A percentile compares a stretch with the other conserved stretches of the same genome.
Conservation (phyloP, 1,284 basidiomycete genomes). For the Tranzscheliella williamsii region DNA sequence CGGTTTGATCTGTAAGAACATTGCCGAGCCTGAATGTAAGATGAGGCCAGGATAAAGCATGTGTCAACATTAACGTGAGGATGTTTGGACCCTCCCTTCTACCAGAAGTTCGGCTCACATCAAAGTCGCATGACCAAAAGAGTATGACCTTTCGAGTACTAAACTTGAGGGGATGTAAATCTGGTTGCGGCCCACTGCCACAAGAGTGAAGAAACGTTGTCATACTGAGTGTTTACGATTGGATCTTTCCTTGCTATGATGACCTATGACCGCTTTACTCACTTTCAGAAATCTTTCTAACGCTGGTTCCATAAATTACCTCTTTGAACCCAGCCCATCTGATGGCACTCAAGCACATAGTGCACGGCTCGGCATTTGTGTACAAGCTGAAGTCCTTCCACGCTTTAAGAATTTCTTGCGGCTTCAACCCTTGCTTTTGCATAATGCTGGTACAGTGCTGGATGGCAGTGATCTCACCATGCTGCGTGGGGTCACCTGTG, state of each 20-base stretch:
- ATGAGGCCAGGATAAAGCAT: no score
- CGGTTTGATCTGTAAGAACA: slow-evolving; percentile 41
- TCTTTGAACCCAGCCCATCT: slow-evolving; percentile 49
- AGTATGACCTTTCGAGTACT: slow-evolving; percentile 45
- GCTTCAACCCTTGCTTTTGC: slow-evolving; percentile 21
- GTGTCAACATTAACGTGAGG: no score
- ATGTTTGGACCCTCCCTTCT: no score
- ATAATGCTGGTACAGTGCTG: slow-evolving; percentile 41
- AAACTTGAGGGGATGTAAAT: slow-evolving; percentile 50
- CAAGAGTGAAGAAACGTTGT: neutral
- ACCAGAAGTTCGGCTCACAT: no score
- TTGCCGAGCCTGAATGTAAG: slow-evolving; percentile 34
- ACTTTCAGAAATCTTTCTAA: slow-evolving; percentile 41
- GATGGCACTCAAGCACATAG: slow-evolving; percentile 48
- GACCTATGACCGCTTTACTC: no score
- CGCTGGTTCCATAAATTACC: slow-evolving; percentile 46
- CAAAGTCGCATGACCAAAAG: slow-evolving; percentile 36
- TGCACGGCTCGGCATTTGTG: slow-evolving; percentile 46
- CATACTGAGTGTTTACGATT: no score
- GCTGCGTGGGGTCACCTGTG: slow-evolving; percentile 46
- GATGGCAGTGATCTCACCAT: slow-evolving; percentile 47
- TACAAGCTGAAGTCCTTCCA: slow-evolving; percentile 43
- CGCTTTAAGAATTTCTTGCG: slow-evolving; percentile 34
- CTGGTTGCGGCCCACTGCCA: slow-evolving; percentile 32
- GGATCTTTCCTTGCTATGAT: no score